Evolutionary conservation across 2,329 filamentous ascomycete genomes (phyloP).

Genomic region (Hypocreales sp.): DNA sequence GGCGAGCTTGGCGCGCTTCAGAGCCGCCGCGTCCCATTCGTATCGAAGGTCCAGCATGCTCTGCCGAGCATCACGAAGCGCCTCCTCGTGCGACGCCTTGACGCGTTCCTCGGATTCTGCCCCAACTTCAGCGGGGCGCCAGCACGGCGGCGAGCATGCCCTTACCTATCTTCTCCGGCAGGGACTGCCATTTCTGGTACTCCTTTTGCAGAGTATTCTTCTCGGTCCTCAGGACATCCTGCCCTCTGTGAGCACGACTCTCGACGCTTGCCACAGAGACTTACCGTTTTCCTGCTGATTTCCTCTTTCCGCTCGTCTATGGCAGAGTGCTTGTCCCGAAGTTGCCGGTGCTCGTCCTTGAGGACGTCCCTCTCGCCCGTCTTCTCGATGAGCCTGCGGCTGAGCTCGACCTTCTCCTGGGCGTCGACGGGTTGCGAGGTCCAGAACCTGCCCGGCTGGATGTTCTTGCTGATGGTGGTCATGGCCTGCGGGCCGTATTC

Average conservation of each 20-base stretch:
- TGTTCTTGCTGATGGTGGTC: conserved; percentile 48
- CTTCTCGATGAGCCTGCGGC: conserved; percentile 32
- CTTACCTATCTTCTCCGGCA: conserved; percentile 59
- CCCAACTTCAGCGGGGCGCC: not conserved
- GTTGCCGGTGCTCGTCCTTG: conserved; percentile 14
- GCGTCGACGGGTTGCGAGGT: conserved; percentile 61
- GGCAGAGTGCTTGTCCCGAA: conserved; percentile 22
- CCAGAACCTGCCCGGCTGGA: conserved; percentile 53
- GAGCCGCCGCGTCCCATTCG: conserved; percentile 35
- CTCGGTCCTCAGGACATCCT: conserved; percentile 38
- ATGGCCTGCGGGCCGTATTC: conserved; percentile 68
- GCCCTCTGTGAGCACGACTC: conserved; percentile 6
- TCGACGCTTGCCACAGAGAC: too few species aligned
- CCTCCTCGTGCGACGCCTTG: conserved; percentile 14
- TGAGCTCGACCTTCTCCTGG: conserved; percentile 45
- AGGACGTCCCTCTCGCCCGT: conserved; percentile 18
- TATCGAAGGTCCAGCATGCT: conserved; percentile 32
- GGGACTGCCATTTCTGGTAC: conserved; percentile 44
- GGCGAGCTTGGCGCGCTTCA: conserved; percentile 39
- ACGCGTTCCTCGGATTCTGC: conserved; percentile 20
- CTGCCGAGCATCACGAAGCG: conserved; percentile 16
- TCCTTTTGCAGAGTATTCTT: conserved; percentile 55
- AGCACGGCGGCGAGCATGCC: too few species aligned
- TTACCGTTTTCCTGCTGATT: conserved; percentile 21
- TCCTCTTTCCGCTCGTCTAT: conserved; percentile 24